Evolutionary conservation across 169 alveolate genomes (phyloP).

Genomic region (Cytauxzoon felis): DNA sequence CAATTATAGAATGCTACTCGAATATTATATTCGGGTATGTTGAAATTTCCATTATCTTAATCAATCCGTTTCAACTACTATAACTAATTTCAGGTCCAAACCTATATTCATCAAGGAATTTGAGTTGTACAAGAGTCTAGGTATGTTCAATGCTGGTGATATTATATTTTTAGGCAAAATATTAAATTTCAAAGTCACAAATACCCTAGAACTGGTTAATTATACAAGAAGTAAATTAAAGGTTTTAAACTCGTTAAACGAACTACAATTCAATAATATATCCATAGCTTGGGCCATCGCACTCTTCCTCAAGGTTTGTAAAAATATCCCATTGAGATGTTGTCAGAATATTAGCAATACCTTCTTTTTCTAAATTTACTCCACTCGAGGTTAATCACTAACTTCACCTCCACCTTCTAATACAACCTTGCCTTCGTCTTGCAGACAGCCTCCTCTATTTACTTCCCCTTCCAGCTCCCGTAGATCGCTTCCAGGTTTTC

Average conservation of each 20-base stretch:
- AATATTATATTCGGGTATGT: constrained; percentile 30
- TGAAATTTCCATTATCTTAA: too few relatives aligned
- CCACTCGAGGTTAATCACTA: too few relatives aligned
- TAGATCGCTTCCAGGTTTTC: too few relatives aligned
- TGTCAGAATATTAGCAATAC: too few relatives aligned
- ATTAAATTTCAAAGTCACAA: constrained; percentile 20
- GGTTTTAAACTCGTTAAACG: background rate
- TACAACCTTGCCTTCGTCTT: too few relatives aligned
- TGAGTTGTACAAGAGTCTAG: constrained; percentile 42
- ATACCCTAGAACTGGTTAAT: constrained; percentile 11
- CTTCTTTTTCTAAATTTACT: too few relatives aligned
- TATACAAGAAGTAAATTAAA: constrained; percentile 15
- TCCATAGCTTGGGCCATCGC: constrained; percentile 64
- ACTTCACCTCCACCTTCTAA: too few relatives aligned
- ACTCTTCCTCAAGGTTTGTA: constrained; percentile 44
- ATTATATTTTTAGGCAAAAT: constrained; percentile 23
- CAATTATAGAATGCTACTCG: constrained; percentile 59
- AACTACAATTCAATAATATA: constrained; percentile 28
- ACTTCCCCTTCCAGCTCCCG: too few relatives aligned
- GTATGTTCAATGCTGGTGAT: background rate
- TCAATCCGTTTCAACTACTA: background rate
- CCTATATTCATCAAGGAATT: constrained; percentile 29
- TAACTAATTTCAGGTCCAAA: background rate
- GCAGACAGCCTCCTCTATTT: too few relatives aligned
- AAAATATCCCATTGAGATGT: too few relatives aligned